phyloP scores from a whole-genome alignment of 345 rosid genomes.

The Hibiscus mutabilis region DNA sequence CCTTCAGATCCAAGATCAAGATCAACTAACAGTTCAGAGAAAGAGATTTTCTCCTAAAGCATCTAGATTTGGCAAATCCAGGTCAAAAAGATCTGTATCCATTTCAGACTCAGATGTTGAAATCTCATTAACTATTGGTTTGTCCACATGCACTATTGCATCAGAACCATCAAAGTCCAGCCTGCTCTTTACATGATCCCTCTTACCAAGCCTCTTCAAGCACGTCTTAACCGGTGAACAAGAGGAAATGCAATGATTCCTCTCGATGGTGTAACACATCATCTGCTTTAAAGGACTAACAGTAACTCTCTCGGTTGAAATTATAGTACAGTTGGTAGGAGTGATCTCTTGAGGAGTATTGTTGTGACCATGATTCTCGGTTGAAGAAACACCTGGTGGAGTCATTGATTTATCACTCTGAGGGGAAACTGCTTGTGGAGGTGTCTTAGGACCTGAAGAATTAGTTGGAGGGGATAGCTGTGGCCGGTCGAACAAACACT shows the following conservation, averaged over 20 bases:
- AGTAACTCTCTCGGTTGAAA: constrained; percentile 55
- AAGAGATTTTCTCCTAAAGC: constrained; percentile 51
- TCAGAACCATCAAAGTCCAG: constrained; percentile 76
- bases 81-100: constrained; percentile 49
- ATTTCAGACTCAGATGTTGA: constrained; percentile 56
- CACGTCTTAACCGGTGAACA: constrained; percentile 57
- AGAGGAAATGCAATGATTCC: constrained; percentile 65
- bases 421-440: constrained; percentile 43
- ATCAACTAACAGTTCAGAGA: constrained; percentile 64
- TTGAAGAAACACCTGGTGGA: constrained; percentile 27
- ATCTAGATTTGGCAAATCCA: constrained; percentile 62
- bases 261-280: constrained; percentile 59
- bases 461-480: constrained; percentile 26
- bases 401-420: constrained; percentile 32
- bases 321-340: constrained; percentile 58
- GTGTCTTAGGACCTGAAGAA: constrained; percentile 52
- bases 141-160: constrained; percentile 23
- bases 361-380: constrained; percentile 27
- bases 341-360: constrained; percentile 37
- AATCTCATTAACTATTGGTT: constrained; percentile 25
- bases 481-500: constrained; percentile 58
- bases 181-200: constrained; percentile 77
- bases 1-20: constrained; percentile 56
- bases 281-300: constrained; percentile 66
- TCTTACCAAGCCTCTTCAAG: constrained; percentile 35